Conservation (phyloP, 768 basidiomycete species). For the Lentinula edodes region DNA sequence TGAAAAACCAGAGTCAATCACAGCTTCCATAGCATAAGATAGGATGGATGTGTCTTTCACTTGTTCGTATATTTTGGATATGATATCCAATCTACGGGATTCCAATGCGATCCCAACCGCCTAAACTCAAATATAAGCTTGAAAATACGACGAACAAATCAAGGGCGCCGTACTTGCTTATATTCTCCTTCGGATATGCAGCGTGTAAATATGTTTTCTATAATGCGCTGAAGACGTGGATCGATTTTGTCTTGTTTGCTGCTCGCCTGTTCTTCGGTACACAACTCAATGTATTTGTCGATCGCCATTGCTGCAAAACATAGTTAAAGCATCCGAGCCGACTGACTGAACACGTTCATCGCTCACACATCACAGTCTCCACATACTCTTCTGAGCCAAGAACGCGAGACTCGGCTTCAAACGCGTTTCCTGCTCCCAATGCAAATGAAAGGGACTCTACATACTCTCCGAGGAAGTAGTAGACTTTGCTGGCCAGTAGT, state of each 20-base stretch:
- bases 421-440: slow-evolving; percentile 82
- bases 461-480: slow-evolving; percentile 93
- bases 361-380: slow-evolving; percentile 91
- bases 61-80: slow-evolving; percentile 68
- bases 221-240: slow-evolving; percentile 71
- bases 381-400: slow-evolving; percentile 79
- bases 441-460: slow-evolving; percentile 96
- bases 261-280: slow-evolving; percentile 48
- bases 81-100: slow-evolving; percentile 81
- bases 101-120: slow-evolving; percentile 96
- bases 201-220: slow-evolving; percentile 82
- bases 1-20: slow-evolving; percentile 85
- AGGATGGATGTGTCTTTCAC: slow-evolving; percentile 76
- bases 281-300: slow-evolving; percentile 81
- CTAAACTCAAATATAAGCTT: slow-evolving; percentile 31
- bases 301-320: slow-evolving; percentile 78
- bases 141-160: neutral
- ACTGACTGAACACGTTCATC: neutral
- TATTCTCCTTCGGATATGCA: slow-evolving; percentile 88
- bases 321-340: neutral
- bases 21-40: slow-evolving; percentile 88
- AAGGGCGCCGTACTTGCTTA: slow-evolving; percentile 60
- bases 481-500: slow-evolving; percentile 94
- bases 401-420: slow-evolving; percentile 65
- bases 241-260: slow-evolving; percentile 62